Percentiles rank a stretch among this genome's conserved stretches.
Conservation (phyloP, 139 green algal genomes). For the Closterium sp. region DNA sequence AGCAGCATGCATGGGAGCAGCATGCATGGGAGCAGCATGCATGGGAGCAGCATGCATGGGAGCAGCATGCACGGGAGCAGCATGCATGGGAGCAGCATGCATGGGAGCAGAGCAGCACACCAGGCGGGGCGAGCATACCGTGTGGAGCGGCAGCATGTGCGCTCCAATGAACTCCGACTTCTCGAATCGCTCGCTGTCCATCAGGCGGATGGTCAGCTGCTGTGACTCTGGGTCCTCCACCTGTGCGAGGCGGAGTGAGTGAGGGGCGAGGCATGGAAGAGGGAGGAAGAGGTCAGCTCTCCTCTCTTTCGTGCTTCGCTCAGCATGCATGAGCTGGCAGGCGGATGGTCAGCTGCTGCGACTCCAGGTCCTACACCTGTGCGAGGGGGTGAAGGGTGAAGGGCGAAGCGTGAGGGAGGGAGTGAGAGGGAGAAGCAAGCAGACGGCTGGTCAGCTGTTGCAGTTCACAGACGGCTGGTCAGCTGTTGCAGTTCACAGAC, state of each 20-base stretch:
- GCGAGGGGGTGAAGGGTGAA: not conserved
- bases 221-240: conserved; percentile 17
- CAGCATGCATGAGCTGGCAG: too few species aligned
- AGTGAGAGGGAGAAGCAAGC: not conserved
- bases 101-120: too few species aligned
- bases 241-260: not conserved
- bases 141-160: not conserved
- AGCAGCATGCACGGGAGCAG: too few species aligned
- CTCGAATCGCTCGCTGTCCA: conserved; percentile 29
- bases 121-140: not conserved
- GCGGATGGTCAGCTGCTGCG: conserved; percentile 22
- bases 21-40: too few species aligned
- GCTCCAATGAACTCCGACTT: conserved; percentile 26
- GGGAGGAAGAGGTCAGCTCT: too few species aligned
- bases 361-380: too few species aligned
- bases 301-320: too few species aligned
- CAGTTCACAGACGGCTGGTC: too few species aligned
- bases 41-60: too few species aligned
- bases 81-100: too few species aligned
- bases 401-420: not conserved
- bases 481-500: too few species aligned
- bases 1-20: too few species aligned
- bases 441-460: not conserved
- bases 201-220: conserved; percentile 14
- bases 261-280: not conserved